phyloP scores from a whole-genome alignment of 306 rosid species.

The Vachellia pachyceras region DNA sequence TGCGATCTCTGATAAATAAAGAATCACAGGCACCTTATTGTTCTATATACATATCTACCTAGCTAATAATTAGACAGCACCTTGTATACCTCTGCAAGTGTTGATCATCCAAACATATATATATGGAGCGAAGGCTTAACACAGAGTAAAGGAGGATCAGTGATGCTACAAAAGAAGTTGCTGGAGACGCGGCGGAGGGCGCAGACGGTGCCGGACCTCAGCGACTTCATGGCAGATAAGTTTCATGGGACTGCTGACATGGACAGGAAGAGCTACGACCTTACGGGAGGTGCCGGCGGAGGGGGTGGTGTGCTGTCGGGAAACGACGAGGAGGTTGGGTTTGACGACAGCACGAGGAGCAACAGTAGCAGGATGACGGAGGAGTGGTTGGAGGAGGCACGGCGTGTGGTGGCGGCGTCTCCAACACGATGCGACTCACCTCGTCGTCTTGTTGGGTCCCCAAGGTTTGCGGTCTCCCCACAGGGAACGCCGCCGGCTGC shows the following conservation, averaged over 20 bases:
- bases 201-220: slow-evolving; percentile 63
- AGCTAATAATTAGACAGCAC: not conserved
- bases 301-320: not conserved
- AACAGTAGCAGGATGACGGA: slow-evolving; percentile 63
- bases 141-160: slow-evolving; percentile 51
- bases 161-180: slow-evolving; percentile 48
- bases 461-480: slow-evolving; percentile 63
- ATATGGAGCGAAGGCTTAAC: slow-evolving; percentile 44
- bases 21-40: not conserved
- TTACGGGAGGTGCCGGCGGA: slow-evolving; percentile 44
- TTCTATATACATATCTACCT: not conserved
- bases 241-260: slow-evolving; percentile 57
- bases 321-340: slow-evolving; percentile 40
- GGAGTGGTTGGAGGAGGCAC: slow-evolving; percentile 84
- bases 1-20: not conserved
- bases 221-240: slow-evolving; percentile 87
- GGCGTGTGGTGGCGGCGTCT: slow-evolving; percentile 73
- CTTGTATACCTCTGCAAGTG: not conserved
- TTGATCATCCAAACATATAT: not conserved
- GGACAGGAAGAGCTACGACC: slow-evolving; percentile 55
- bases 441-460: slow-evolving; percentile 61
- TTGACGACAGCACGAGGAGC: slow-evolving; percentile 62
- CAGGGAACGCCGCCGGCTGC: slow-evolving; percentile 35
- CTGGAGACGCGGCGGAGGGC: slow-evolving; percentile 37
- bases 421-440: slow-evolving; percentile 68